Percentiles rank a stretch among this genome's conserved stretches.
These are phyloP conservation scores for Echites panduratus DNA, from an alignment of 257 asterid species.

Conservation along the genomic window DNA sequence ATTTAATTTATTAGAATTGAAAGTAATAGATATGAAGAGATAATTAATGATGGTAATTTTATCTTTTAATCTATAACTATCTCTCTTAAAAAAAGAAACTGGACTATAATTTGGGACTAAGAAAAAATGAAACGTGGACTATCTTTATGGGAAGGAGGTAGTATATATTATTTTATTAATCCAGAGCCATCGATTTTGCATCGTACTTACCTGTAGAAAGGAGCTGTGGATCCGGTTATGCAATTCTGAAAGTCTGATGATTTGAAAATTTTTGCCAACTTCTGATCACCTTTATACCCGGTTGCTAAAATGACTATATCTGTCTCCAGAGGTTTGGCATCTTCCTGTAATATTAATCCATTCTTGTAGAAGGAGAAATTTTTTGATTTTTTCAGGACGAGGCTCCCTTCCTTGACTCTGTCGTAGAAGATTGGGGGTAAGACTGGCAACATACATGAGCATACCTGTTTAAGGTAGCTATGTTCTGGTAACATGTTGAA, in stretches of 20 bases:
- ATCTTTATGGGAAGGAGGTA: too few relatives aligned
- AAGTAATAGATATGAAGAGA: too few relatives aligned
- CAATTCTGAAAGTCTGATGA: conserved; percentile 37
- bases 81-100: too few relatives aligned
- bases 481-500: conserved; percentile 44
- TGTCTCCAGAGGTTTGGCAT: conserved; percentile 22
- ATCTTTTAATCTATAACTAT: too few relatives aligned
- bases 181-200: too few relatives aligned
- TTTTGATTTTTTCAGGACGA: conserved; percentile 31
- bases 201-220: conserved; percentile 66
- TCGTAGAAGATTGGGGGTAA: conserved; percentile 44
- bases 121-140: too few relatives aligned
- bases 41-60: too few relatives aligned
- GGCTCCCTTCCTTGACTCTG: conserved; percentile 43
- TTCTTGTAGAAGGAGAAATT: conserved; percentile 26
- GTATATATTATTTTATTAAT: too few relatives aligned
- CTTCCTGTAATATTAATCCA: conserved; percentile 29
- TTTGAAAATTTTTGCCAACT: conserved; percentile 36
- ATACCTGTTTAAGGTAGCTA: conserved; percentile 38
- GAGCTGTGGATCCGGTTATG: conserved; percentile 41
- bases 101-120: too few relatives aligned
- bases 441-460: conserved; percentile 48
- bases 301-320: conserved; percentile 53
- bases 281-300: conserved; percentile 48
- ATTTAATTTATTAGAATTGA: too few relatives aligned